Base-by-base conservation (phyloP, 2,329 filamentous ascomycete genomes). In the Colletotrichum sp. region DNA sequence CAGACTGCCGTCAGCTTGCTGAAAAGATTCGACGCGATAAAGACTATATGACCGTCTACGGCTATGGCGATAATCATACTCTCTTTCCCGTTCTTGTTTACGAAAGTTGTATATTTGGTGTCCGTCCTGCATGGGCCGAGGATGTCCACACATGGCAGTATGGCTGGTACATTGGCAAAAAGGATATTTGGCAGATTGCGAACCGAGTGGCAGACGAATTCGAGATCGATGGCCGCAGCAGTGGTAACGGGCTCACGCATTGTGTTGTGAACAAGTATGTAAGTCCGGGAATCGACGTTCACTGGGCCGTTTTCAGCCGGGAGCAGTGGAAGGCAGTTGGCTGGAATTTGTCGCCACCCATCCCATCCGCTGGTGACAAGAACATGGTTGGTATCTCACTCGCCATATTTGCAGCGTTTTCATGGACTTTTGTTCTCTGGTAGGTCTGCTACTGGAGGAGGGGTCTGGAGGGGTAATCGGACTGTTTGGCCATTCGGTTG, bases 21-120 rank as follows among this genome's bases (percentile, higher is more conserved):
- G 66, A 74, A 48, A 43, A 66, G 9, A 25, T 28, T 9, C 55
- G 25, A 8, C 13, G n/a, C 30, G n/a, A 36, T 25, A 22, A 67
- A 10, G 6, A 66, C 48, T 18, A 43, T 25, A 70, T 43, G 43
- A 43, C 61, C 18, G 67, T 48, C 5, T 27, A 34, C 13, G 67
- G 66, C 34, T 74, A 71, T 22, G 8, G 27, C 6, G 52, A 74
- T 67, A 74, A 74, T 30, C 60, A 56, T 34, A 71, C 60, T n/a
- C 36, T 74, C 16, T 60, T 71, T 27, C 43, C 15, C 43, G 16
- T 74, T 16, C 36, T 25, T 27, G 28, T 7, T 34, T 25, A 36
- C 48, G 34, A 60, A 43, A 74, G 67, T 22, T 74, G 71, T 32
- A 58, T 27, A 27, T 66, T 74, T 28, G 71, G 67, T 61, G 70